These are phyloP conservation scores for Russula earlei DNA, from an alignment of 768 basidiomycete genomes.

Conservation along the genomic window DNA sequence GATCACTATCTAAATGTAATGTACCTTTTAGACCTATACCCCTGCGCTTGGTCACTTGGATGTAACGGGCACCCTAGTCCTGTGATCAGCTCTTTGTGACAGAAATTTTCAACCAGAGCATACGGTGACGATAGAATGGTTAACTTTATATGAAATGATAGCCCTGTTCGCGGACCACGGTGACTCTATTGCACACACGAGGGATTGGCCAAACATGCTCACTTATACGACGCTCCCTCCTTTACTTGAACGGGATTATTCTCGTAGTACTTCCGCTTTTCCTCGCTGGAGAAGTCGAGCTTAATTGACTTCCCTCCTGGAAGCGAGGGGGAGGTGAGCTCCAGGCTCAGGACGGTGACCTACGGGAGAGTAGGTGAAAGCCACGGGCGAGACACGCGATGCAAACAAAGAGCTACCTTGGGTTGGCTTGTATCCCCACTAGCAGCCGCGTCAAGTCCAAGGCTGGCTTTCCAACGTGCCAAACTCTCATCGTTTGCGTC, in stretches of 20 bases:
- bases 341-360: slow-evolving; percentile 68
- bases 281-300: slow-evolving; percentile 54
- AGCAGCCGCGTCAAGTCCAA: slow-evolving; percentile 61
- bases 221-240: slow-evolving; percentile 88
- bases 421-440: slow-evolving; percentile 39
- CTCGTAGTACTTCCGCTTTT: slow-evolving; percentile 46
- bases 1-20: slow-evolving; percentile 4
- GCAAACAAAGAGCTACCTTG: slow-evolving; percentile 40
- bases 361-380: slow-evolving; percentile 24
- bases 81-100: slow-evolving; percentile 10
- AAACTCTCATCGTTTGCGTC: slow-evolving; percentile 91
- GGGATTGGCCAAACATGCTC: slow-evolving; percentile 21
- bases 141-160: slow-evolving; percentile 75
- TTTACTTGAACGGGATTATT: slow-evolving; percentile 74
- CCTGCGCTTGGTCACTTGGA: slow-evolving; percentile 85
- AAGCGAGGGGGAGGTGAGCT: slow-evolving; percentile 70
- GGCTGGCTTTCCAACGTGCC: slow-evolving; percentile 89
- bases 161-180: slow-evolving; percentile 41
- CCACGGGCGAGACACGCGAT: slow-evolving; percentile 3
- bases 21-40: slow-evolving; percentile 57
- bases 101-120: slow-evolving; percentile 19
- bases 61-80: slow-evolving; percentile 65
- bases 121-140: slow-evolving; percentile 82
- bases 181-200: neutral
- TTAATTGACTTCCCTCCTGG: slow-evolving; percentile 46